Evolutionary conservation across 2,329 filamentous ascomycete species (phyloP).

Genomic region (Eurotiales sp.): DNA sequence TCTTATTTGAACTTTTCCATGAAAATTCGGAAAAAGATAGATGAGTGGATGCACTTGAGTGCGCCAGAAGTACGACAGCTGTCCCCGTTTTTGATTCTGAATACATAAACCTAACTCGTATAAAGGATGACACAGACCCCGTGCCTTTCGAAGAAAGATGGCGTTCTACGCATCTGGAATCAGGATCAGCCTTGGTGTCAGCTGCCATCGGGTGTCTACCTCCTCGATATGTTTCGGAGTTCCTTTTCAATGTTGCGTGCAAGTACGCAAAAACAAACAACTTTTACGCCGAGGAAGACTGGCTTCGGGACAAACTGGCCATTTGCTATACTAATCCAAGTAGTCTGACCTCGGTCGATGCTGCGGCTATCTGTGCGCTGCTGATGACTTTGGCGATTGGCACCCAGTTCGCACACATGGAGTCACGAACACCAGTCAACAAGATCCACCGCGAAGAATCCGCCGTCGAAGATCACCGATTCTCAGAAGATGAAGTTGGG

Average conservation of each 20-base stretch:
- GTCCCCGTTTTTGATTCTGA: neutral
- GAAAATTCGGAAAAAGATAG: constrained; percentile 41
- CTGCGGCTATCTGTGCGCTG: constrained; percentile 39
- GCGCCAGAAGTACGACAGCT: constrained; percentile 29
- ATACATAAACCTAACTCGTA: constrained; percentile 6
- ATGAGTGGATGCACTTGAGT: constrained; percentile 39
- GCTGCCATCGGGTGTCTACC: constrained; percentile 38
- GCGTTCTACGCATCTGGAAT: constrained; percentile 40
- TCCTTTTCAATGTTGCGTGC: constrained; percentile 42
- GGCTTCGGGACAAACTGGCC: constrained; percentile 38
- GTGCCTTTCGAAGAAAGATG: constrained; percentile 41
- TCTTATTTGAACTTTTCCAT: constrained; percentile 44
- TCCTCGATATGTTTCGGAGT: constrained; percentile 42
- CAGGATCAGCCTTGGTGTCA: constrained; percentile 34
- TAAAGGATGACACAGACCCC: constrained; percentile 32
- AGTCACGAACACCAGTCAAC: constrained; percentile 35
- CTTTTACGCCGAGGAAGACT: constrained; percentile 42
- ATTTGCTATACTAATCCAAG: constrained; percentile 35
- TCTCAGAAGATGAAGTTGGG: constrained; percentile 53
- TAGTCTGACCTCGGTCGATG: constrained; percentile 35
- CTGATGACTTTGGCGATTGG: constrained; percentile 43
- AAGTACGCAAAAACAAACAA: constrained; percentile 44
- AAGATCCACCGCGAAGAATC: constrained; percentile 24
- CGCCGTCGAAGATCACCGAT: constrained; percentile 29
- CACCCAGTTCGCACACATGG: constrained; percentile 43